These are phyloP conservation scores for Podospora pseudopauciseta DNA, from an alignment of 495 filamentous ascomycete species.

Conservation along the genomic window DNA sequence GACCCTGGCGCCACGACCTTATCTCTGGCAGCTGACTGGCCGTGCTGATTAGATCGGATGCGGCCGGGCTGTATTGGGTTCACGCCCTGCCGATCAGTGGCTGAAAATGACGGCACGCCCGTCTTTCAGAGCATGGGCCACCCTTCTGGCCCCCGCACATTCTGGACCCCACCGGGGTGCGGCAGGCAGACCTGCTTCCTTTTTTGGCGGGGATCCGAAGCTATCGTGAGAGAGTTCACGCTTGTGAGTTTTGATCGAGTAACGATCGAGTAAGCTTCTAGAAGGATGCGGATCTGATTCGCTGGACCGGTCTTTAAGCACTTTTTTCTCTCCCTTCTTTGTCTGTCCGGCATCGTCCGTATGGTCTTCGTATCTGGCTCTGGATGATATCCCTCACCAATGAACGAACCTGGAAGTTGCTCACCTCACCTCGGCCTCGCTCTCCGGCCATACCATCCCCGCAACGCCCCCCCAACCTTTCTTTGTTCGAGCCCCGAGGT, in stretches of 20 bases:
- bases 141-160: neutral
- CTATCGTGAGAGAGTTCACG: constrained; percentile 17
- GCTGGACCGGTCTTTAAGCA: constrained; percentile 5
- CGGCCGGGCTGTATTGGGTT: neutral
- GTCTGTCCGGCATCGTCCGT: neutral
- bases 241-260: constrained; percentile 37
- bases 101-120: neutral
- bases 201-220: constrained; percentile 23
- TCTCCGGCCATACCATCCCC: neutral
- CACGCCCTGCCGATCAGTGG: neutral
- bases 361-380: neutral
- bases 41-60: neutral
- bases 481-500: neutral
- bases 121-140: neutral
- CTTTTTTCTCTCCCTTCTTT: neutral
- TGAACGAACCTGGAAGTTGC: too few species aligned
- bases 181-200: constrained; percentile 12
- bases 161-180: neutral
- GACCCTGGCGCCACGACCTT: constrained; percentile 1
- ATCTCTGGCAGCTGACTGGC: neutral
- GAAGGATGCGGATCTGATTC: constrained; percentile 20
- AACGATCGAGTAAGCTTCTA: constrained; percentile 34
- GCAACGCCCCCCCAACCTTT: neutral
- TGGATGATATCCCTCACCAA: neutral
- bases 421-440: neutral